These are phyloP conservation scores for Fusarium floridanum DNA, from an alignment of 2,329 filamentous ascomycete species.

Conservation along the genomic window DNA sequence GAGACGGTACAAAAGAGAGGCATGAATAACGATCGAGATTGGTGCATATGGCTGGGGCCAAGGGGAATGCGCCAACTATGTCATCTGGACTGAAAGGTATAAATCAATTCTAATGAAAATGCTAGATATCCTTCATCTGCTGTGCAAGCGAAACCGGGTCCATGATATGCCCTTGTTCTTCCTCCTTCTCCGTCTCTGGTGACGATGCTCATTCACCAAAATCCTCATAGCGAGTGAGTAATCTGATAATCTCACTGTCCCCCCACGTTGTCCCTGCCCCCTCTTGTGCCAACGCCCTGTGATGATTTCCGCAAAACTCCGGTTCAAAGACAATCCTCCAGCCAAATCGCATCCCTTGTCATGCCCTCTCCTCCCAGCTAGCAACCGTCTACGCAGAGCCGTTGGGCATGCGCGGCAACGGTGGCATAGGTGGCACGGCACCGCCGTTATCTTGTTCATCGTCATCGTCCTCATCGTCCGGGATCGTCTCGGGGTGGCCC, in stretches of 20 bases:
- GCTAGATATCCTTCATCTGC: slow-evolving; percentile 27
- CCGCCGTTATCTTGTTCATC: slow-evolving; percentile 65
- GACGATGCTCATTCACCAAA: slow-evolving; percentile 25
- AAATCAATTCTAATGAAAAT: slow-evolving; percentile 39
- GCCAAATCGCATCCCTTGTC: slow-evolving; percentile 20
- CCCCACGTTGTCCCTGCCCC: slow-evolving; percentile 22
- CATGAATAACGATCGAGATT: background rate
- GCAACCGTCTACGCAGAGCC: slow-evolving; percentile 47
- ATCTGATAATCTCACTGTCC: slow-evolving; percentile 21
- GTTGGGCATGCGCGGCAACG: slow-evolving; percentile 60
- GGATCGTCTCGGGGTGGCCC: slow-evolving; percentile 78
- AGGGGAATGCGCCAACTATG: background rate
- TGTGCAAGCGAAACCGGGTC: slow-evolving; percentile 26
- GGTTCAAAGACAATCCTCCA: slow-evolving; percentile 28
- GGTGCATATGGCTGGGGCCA: background rate
- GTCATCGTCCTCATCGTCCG: slow-evolving; percentile 73
- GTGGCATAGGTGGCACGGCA: slow-evolving; percentile 55
- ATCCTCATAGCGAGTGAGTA: slow-evolving; percentile 34
- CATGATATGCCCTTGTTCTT: slow-evolving; percentile 22
- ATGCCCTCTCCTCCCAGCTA: slow-evolving; percentile 11
- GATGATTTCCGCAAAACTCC: slow-evolving; percentile 48
- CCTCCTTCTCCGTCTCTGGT: slow-evolving; percentile 12
- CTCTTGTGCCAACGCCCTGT: slow-evolving; percentile 44
- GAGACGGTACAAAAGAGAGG: background rate
- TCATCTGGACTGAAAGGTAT: background rate